Evolutionary conservation across 2,329 filamentous ascomycete genomes (phyloP), one percentile per base, ranked within the genome.

Genomic region (Apiospora malaysiana): DNA sequence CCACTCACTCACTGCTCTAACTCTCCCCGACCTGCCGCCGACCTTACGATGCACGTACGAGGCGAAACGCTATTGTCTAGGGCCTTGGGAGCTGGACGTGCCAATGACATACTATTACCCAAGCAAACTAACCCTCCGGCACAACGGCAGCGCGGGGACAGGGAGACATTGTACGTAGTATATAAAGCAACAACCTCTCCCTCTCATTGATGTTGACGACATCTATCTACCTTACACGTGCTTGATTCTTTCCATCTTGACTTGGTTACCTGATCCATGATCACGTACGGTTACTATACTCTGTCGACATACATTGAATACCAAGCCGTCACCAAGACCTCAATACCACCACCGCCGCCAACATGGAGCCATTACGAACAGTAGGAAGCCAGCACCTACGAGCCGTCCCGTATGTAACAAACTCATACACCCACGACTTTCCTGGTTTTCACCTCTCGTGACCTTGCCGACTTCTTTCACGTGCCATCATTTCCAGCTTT

Each of bases 1-100:
- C 21, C n/a, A n/a, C n/a, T n/a, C n/a, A n/a, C 16, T 46, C 4
- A 4, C n/a, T n/a, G 21, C 21, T 23, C 9, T 25, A n/a, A 12
- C 46, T 32, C 14, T 18, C 12, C 32, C 32, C 32, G 32, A 32
- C 32, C 32, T 4, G 32, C 32, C 32, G 32, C 32, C 32, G 32
- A 59, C 51, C 51, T 59, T 37, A 59, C 51, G 51, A 59, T 59
- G 51, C 51, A 59, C 51, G 51, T 59, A 59, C 51, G 51, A 59
- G 51, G 51, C 27, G 18, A 21, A 59, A 21, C 51, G 27, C 51
- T 21, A 59, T 32, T 18, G 49, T 4, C 23, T 27, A 56, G 23
- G 49, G 5, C 49, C 49, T 18, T n/a, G 45, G 45, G 10, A 56
- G 12, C 49, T 27, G 25, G 49, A 18, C 14, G 46, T 56, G 25